A percentile compares a stretch with the other conserved stretches of the same genome.
Evolutionary conservation across 75 land plant genomes (phyloP).

Genomic region (Isoetes taiwanensis): DNA sequence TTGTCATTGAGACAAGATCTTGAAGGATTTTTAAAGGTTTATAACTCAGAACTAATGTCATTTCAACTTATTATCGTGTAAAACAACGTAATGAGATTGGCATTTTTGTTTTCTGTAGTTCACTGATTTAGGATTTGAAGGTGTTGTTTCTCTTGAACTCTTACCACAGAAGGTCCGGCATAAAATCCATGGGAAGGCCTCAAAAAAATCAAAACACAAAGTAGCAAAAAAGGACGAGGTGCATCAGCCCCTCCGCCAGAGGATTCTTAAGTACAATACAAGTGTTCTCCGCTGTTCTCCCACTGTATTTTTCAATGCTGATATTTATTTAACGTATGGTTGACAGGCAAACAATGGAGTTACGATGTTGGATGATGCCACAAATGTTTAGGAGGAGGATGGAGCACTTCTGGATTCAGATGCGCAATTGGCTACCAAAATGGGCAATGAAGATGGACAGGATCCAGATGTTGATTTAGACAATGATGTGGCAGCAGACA

Average conservation of each 20-base stretch:
- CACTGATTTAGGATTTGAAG: slow-evolving; percentile 83
- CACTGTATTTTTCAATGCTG: neutral
- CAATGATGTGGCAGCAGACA: slow-evolving; percentile 2
- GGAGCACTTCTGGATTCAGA: slow-evolving; percentile 1
- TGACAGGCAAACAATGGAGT: neutral
- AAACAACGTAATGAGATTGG: no score
- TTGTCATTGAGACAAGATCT: slow-evolving; percentile 94
- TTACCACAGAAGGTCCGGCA: slow-evolving; percentile 58
- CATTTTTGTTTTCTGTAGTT: slow-evolving; percentile 36
- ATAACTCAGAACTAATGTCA: neutral
- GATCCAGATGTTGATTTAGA: neutral
- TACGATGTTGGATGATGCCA: slow-evolving; percentile 8
- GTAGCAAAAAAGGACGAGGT: slow-evolving; percentile 65
- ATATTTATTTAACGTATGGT: neutral
- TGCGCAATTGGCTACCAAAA: neutral
- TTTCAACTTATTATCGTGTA: no score
- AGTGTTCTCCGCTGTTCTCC: neutral
- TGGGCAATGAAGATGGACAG: neutral
- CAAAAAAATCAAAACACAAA: slow-evolving; percentile 53
- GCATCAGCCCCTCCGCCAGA: slow-evolving; percentile 14
- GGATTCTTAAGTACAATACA: slow-evolving; percentile 5
- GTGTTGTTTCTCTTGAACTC: slow-evolving; percentile 87
- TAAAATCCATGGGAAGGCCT: slow-evolving; percentile 48
- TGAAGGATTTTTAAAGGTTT: slow-evolving; percentile 82
- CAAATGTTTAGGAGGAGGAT: slow-evolving; percentile 8